These are phyloP conservation scores for Ustilago esculenta DNA, from an alignment of 1,284 basidiomycete genomes.

Conservation along the genomic window DNA sequence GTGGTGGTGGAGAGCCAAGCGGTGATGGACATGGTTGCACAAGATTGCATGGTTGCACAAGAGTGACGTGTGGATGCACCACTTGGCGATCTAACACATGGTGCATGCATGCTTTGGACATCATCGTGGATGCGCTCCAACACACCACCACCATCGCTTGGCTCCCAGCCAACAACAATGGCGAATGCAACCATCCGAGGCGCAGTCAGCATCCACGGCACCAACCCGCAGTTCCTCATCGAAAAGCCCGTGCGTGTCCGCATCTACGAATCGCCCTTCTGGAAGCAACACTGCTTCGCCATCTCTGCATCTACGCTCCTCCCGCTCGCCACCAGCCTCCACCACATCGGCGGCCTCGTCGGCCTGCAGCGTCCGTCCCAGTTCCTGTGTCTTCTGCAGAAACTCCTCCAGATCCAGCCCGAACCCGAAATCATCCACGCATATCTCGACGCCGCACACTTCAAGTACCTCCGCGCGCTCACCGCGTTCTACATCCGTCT, in stretches of 20 bases:
- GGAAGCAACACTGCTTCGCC: slow-evolving; percentile 80
- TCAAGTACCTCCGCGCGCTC: slow-evolving; percentile 93
- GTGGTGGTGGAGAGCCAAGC: not conserved
- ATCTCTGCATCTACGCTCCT: slow-evolving; percentile 83
- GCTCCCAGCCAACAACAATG: too few species aligned
- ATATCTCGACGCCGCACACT: slow-evolving; percentile 88
- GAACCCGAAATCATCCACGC: slow-evolving; percentile 95
- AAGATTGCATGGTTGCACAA: too few species aligned
- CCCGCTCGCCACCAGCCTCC: slow-evolving; percentile 85
- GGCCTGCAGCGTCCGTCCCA: slow-evolving; percentile 55
- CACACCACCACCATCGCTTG: slow-evolving; percentile 2
- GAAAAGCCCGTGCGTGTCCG: slow-evolving; percentile 95
- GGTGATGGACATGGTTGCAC: too few species aligned
- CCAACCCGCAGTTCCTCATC: slow-evolving; percentile 87
- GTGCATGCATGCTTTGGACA: too few species aligned
- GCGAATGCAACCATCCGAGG: slow-evolving; percentile 88
- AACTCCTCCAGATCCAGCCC: slow-evolving; percentile 95
- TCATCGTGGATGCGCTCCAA: too few species aligned
- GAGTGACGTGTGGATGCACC: too few species aligned
- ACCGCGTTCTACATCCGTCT: slow-evolving; percentile 94
- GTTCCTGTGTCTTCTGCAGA: slow-evolving; percentile 87
- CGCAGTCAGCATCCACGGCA: slow-evolving; percentile 87
- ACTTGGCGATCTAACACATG: too few species aligned
- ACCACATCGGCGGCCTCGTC: slow-evolving; percentile 81
- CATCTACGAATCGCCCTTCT: slow-evolving; percentile 93